Conservation (phyloP, 352 stramenopile species). For the Peronospora farinosa region DNA sequence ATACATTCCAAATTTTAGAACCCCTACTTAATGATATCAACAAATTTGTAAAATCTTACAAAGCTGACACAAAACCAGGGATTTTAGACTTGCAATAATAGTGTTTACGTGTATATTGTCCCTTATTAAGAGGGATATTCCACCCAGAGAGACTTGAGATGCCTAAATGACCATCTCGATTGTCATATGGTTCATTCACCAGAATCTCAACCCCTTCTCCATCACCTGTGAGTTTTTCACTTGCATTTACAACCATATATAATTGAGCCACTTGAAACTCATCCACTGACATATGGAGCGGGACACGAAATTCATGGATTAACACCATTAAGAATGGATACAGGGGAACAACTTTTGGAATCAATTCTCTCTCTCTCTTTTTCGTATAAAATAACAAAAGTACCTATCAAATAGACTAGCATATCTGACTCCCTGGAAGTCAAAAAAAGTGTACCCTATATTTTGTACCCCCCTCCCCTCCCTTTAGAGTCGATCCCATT, state of each 20-base stretch:
- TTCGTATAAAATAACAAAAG: no score
- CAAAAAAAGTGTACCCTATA: no score
- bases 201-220: conserved; percentile 84
- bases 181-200: conserved; percentile 84
- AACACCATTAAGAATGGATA: conserved; percentile 42
- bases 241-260: conserved; percentile 84
- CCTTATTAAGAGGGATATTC: conserved; percentile 66
- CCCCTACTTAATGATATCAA: no score
- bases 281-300: conserved; percentile 80
- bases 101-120: conserved; percentile 86
- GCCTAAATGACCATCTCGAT: conserved; percentile 69
- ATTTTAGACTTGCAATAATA: conserved; percentile 86
- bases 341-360: no score
- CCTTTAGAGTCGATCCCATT: neutral
- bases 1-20: no score
- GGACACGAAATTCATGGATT: conserved; percentile 85
- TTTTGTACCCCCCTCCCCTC: no score
- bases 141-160: conserved; percentile 71
- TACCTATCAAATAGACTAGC: no score
- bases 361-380: no score
- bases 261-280: conserved; percentile 84
- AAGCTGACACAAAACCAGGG: conserved; percentile 66
- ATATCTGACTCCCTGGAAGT: no score
- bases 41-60: conserved; percentile 41
- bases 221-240: conserved; percentile 77